These are phyloP conservation scores for Fusarium odoratissimum DNA, from an alignment of 2,329 filamentous ascomycete species.

Conservation along the genomic window DNA sequence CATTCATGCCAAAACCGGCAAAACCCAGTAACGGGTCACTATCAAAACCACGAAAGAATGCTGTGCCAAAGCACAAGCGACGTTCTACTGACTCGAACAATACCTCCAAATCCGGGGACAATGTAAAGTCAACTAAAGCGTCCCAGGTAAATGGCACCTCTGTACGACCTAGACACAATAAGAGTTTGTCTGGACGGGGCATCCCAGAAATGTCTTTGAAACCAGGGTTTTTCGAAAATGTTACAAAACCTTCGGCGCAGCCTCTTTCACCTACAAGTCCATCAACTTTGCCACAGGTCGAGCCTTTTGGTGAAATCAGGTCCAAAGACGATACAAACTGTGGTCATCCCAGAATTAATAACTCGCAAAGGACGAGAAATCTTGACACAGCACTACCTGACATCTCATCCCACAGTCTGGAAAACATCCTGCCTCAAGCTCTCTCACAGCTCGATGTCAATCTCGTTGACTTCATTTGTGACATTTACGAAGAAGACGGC, in stretches of 20 bases:
- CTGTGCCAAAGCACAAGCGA: constrained; percentile 46
- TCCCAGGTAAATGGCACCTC: constrained; percentile 47
- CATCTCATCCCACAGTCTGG: constrained; percentile 16
- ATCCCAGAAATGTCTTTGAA: constrained; percentile 52
- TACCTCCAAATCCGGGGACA: constrained; percentile 44
- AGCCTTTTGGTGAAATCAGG: constrained; percentile 23
- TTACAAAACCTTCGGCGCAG: constrained; percentile 44
- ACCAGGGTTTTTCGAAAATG: constrained; percentile 54
- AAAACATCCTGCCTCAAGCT: constrained; percentile 65
- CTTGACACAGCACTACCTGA: not conserved
- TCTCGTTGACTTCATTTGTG: constrained; percentile 69
- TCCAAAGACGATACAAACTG: constrained; percentile 31
- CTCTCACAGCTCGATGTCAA: constrained; percentile 65
- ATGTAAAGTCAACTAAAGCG: constrained; percentile 45
- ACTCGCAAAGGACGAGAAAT: not conserved
- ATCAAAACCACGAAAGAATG: constrained; percentile 17
- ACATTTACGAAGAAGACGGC: constrained; percentile 67
- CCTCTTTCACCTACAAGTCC: constrained; percentile 2
- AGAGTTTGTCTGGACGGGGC: constrained; percentile 42
- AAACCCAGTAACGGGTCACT: constrained; percentile 25
- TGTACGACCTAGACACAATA: constrained; percentile 46
- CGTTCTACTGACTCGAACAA: constrained; percentile 49
- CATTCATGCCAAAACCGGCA: not conserved
- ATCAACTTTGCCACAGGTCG: not conserved
- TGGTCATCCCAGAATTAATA: constrained; percentile 39